Evolutionary conservation across 352 stramenopile species (phyloP).

Genomic region (Pythium scleroteichum): DNA sequence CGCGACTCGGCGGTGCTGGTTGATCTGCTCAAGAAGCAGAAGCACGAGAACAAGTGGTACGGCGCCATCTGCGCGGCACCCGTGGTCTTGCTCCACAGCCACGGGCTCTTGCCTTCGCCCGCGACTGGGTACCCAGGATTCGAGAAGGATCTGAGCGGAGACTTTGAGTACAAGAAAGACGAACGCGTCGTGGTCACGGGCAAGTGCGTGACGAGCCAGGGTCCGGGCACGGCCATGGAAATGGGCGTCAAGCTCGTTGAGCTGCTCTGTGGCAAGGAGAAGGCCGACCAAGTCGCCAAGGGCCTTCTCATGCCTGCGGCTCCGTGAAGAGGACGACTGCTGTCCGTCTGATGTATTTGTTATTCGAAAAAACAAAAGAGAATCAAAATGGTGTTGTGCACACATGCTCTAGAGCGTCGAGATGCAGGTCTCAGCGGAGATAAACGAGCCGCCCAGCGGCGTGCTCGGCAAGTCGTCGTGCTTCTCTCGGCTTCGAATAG

Average conservation of each 20-base stretch:
- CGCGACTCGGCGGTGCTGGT: constrained; percentile 63
- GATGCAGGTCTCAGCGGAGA: constrained; percentile 6
- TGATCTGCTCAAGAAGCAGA: constrained; percentile 63
- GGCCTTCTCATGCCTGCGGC: constrained; percentile 44
- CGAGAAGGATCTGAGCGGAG: constrained; percentile 56
- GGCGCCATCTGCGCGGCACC: constrained; percentile 79
- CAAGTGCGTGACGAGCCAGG: constrained; percentile 80
- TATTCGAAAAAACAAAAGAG: not conserved
- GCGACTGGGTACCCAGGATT: constrained; percentile 74
- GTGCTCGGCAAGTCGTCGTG: constrained; percentile 1
- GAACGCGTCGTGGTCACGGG: constrained; percentile 67
- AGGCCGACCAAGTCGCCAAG: constrained; percentile 61
- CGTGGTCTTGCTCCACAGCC: constrained; percentile 63
- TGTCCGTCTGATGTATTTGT: not conserved
- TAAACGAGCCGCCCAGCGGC: constrained; percentile 4
- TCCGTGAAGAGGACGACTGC: constrained; percentile 1
- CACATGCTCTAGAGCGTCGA: not conserved
- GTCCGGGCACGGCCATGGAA: constrained; percentile 75
- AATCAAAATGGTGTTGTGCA: not conserved
- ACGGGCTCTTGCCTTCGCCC: constrained; percentile 53
- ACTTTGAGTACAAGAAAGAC: constrained; percentile 41
- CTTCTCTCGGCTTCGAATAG: not conserved
- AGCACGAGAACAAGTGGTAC: constrained; percentile 62
- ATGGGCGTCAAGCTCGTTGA: constrained; percentile 85
- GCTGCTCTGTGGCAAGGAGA: constrained; percentile 62